Evolutionary conservation across 176 grass and related monocot genomes (phyloP), one percentile per base, ranked within the genome.

Genomic region (Hordeum marinum): DNA sequence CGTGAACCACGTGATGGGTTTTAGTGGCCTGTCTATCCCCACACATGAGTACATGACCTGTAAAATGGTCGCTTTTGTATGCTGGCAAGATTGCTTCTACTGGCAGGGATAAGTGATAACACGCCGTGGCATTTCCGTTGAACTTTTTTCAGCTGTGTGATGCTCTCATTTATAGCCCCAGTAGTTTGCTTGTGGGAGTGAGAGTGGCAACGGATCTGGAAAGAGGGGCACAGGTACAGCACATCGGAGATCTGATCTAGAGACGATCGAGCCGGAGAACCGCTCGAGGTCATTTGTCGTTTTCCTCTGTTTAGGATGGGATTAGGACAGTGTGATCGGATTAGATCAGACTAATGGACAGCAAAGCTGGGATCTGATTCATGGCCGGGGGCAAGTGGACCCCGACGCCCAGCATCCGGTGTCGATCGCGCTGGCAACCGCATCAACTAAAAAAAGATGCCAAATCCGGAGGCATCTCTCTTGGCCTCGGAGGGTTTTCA

Each of bases 311-410:
- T 83, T 37, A 40, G 52, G 40, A 15, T 21, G 6, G 62, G 55
- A 80, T 35, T 57, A 59, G 61, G 69, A 46, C 18, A 12, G 12
- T 11, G n/a, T n/a, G n/a, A n/a, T n/a, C n/a, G n/a, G n/a, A n/a
- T n/a, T n/a, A n/a, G 43, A 54, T 40, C 63, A 70, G 20, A 55
- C 5, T 64, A 55, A 54, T 62, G 8, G 4, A 5, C 39, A 54
- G 17, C 39, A 11, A 31, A 62, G 52, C 12, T 24, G 17, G 78
- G 76, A 86, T 82, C 69, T 20, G 83, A 41, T 86, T 52, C 40
- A 52, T 52, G 48, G 48, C 48, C 48, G 48, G 48, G 48, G 17
- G 64, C 31, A 21, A 36, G 64, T 68, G 64, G 64, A 68, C 12
- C 64, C 64, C 64, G 18, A 4, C 0, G 11, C 14, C 27, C 27